These are phyloP conservation scores for Wickerhamiella alocasiicola DNA, from an alignment of 805 yeast species.

Conservation along the genomic window DNA sequence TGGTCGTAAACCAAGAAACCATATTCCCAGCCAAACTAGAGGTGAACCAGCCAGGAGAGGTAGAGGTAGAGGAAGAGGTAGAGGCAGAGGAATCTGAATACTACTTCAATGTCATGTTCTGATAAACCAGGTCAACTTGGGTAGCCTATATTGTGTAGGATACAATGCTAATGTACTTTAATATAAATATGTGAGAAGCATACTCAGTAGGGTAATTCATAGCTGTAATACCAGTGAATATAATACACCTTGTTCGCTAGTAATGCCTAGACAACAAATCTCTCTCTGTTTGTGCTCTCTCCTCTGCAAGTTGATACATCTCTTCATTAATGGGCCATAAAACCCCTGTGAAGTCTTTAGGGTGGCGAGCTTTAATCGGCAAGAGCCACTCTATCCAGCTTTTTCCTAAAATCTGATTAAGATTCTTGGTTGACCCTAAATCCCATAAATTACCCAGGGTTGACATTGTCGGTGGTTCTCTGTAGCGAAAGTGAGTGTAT, in stretches of 20 bases:
- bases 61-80: slow-evolving; percentile 1
- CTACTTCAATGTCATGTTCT: too few relatives aligned
- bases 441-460: slow-evolving; percentile 60
- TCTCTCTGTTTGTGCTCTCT: slow-evolving; percentile 26
- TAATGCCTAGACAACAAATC: slow-evolving; percentile 2
- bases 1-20: slow-evolving; percentile 29
- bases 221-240: neutral
- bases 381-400: slow-evolving; percentile 55
- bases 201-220: neutral
- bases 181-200: neutral
- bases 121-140: too few relatives aligned
- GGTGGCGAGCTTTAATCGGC: slow-evolving; percentile 35
- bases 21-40: slow-evolving; percentile 8
- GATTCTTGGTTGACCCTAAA: slow-evolving; percentile 51
- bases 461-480: slow-evolving; percentile 33
- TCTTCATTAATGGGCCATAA: slow-evolving; percentile 26
- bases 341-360: slow-evolving; percentile 30
- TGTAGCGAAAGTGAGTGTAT: slow-evolving; percentile 27
- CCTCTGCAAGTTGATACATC: slow-evolving; percentile 23
- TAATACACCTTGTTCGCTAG: too few relatives aligned
- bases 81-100: neutral
- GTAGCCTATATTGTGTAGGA: too few relatives aligned
- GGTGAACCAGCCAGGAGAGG: slow-evolving; percentile 9
- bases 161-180: neutral
- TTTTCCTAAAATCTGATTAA: slow-evolving; percentile 63